phyloP scores from a whole-genome alignment of 2,329 filamentous ascomycete genomes.

The Pseudogymnoascus sp. region DNA sequence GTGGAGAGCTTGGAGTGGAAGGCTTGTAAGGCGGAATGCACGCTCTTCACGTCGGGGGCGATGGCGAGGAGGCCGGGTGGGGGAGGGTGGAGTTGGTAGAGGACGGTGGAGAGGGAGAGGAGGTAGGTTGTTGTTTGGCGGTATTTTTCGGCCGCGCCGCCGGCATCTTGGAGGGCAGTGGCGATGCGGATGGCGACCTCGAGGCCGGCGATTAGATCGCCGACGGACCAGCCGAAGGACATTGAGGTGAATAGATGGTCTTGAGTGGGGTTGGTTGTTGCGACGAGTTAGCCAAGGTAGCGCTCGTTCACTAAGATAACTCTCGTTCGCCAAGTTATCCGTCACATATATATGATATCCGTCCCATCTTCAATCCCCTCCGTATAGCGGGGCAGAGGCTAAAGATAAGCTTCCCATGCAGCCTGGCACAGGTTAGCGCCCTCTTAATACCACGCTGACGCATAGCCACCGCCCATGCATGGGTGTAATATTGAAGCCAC shows the following conservation, averaged over 20 bases:
- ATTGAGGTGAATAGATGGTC: neutral
- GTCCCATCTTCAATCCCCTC: neutral
- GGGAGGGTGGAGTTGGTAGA: neutral
- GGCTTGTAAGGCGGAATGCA: neutral
- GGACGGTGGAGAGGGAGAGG: slow-evolving; percentile 5
- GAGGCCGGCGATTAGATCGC: slow-evolving; percentile 4
- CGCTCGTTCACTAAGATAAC: neutral
- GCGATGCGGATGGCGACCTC: slow-evolving; percentile 1
- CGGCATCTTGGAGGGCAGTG: neutral
- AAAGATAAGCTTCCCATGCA: neutral
- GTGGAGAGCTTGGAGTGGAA: neutral
- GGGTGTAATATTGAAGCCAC: neutral
- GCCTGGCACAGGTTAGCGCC: neutral
- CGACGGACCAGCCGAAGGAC: slow-evolving; percentile 2
- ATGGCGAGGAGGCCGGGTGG: neutral
- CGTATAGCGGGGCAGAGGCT: neutral
- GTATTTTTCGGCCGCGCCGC: neutral
- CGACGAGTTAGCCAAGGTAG: neutral
- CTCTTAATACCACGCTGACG: neutral
- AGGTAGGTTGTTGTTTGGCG: slow-evolving; percentile 2
- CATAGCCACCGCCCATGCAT: neutral
- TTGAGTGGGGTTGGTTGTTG: neutral
- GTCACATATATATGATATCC: neutral
- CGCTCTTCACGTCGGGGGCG: neutral
- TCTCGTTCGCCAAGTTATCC: neutral